Conservation (phyloP, 2,329 filamentous ascomycete genomes). For the Fusarium marasasianum region DNA sequence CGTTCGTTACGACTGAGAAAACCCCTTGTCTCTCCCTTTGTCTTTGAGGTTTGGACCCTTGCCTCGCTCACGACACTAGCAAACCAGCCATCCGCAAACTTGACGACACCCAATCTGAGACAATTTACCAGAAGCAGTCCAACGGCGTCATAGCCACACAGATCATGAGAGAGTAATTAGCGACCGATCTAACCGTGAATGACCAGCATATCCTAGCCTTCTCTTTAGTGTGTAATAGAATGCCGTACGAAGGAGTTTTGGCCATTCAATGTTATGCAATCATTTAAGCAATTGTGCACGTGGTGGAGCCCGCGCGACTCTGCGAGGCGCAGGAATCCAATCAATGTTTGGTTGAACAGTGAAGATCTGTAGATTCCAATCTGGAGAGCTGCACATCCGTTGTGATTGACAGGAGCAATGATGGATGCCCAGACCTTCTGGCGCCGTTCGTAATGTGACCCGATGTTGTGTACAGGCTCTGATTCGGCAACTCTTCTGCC, state of each 20-base stretch:
- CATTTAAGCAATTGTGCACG: conserved; percentile 1
- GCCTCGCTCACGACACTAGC: conserved; percentile 14
- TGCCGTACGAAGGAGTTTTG: conserved; percentile 24
- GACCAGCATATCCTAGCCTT: conserved; percentile 7
- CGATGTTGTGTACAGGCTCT: not conserved
- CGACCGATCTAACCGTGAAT: conserved; percentile 11
- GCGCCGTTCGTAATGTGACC: conserved; percentile 23
- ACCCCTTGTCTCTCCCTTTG: conserved; percentile 26
- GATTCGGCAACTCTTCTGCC: conserved; percentile 14
- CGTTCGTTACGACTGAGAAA: not conserved
- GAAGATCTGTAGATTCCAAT: conserved; percentile 39
- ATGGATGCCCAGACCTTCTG: conserved; percentile 33
- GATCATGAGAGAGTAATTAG: conserved; percentile 1
- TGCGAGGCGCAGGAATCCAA: conserved; percentile 32
- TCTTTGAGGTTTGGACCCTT: conserved; percentile 24
- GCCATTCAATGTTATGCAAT: conserved; percentile 25
- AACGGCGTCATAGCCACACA: conserved; percentile 20
- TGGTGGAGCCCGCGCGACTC: conserved; percentile 27
- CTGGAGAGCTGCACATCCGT: conserved; percentile 13
- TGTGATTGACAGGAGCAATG: conserved; percentile 35
- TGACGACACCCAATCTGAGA: conserved; percentile 25
- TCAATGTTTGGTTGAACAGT: conserved; percentile 19
- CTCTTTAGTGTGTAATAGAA: conserved; percentile 4
- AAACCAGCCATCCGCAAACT: conserved; percentile 29
- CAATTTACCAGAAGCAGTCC: conserved; percentile 26